These are phyloP conservation scores for Ceratocystiopsis sp. DNA, from an alignment of 2,329 filamentous ascomycete genomes.

Conservation along the genomic window DNA sequence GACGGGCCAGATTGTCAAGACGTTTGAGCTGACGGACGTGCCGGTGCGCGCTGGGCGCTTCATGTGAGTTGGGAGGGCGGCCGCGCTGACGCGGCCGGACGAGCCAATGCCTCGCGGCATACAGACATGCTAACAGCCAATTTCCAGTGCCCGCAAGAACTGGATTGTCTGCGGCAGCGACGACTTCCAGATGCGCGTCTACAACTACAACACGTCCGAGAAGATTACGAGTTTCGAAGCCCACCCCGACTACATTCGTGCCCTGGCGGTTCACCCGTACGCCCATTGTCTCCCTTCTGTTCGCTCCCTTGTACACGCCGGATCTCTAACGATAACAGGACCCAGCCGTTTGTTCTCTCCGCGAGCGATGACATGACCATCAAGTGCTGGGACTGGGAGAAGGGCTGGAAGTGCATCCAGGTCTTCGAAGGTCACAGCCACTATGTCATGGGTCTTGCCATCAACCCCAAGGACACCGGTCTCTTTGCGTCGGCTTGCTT, in stretches of 20 bases:
- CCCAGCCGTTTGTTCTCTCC: conserved; percentile 87
- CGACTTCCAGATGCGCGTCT: conserved; percentile 46
- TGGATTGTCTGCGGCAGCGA: conserved; percentile 95
- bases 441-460: conserved; percentile 85
- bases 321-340: conserved; percentile 16
- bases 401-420: conserved; percentile 93
- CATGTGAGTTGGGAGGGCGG: conserved; percentile 26
- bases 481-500: conserved; percentile 85
- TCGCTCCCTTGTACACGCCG: not conserved
- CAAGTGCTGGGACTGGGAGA: conserved; percentile 98
- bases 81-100: too few species aligned
- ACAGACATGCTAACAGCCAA: too few species aligned
- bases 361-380: conserved; percentile 98
- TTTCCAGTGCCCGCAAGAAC: conserved; percentile 63
- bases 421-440: conserved; percentile 90
- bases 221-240: conserved; percentile 96
- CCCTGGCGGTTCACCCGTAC: conserved; percentile 76
- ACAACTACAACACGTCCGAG: conserved; percentile 96
- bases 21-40: conserved; percentile 96
- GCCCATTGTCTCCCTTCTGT: not conserved
- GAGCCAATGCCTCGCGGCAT: too few species aligned
- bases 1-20: conserved; percentile 93
- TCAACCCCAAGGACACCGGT: conserved; percentile 95
- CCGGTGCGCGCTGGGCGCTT: conserved; percentile 94
- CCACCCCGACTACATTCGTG: conserved; percentile 95